These are phyloP conservation scores for Tuber umbilicatum DNA, from an alignment of 495 filamentous ascomycete species.

Conservation along the genomic window DNA sequence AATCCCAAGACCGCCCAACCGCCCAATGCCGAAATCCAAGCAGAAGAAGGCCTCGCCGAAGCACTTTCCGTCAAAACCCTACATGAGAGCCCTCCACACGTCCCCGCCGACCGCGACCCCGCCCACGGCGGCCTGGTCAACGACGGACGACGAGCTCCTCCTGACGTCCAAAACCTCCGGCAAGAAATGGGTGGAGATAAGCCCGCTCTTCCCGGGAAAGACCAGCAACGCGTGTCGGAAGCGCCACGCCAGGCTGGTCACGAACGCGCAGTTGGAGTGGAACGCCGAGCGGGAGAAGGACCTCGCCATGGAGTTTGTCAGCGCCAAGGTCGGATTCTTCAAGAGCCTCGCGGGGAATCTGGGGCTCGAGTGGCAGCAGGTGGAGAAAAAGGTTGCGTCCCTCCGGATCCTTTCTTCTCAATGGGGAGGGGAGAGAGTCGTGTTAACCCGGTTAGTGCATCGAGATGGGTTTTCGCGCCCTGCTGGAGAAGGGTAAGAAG, in stretches of 20 bases:
- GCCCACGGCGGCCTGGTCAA: conserved; percentile 29
- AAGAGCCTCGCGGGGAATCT: conserved; percentile 47
- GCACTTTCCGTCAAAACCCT: conserved; percentile 31
- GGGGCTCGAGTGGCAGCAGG: conserved; percentile 50
- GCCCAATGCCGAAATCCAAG: conserved; percentile 26
- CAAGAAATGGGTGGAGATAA: conserved; percentile 35
- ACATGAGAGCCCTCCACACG: conserved; percentile 26
- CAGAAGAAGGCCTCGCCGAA: conserved; percentile 7
- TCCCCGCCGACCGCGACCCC: conserved; percentile 11
- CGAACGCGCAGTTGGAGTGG: conserved; percentile 51
- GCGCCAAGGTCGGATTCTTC: conserved; percentile 52
- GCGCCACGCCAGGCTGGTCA: conserved; percentile 54
- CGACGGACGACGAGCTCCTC: conserved; percentile 26
- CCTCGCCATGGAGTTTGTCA: conserved; percentile 50
- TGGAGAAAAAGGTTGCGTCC: conserved; percentile 51
- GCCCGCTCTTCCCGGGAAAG: conserved; percentile 48
- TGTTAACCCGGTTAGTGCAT: conserved; percentile 16
- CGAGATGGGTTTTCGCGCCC: conserved; percentile 27
- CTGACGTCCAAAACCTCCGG: conserved; percentile 20
- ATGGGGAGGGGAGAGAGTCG: too few species aligned
- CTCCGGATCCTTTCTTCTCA: background rate
- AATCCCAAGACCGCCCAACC: background rate
- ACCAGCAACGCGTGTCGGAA: conserved; percentile 58
- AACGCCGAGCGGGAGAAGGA: conserved; percentile 50
- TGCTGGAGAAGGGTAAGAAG: conserved; percentile 29